Conservation (phyloP, 1,284 basidiomycete species). For the Ustilago bromivora region DNA sequence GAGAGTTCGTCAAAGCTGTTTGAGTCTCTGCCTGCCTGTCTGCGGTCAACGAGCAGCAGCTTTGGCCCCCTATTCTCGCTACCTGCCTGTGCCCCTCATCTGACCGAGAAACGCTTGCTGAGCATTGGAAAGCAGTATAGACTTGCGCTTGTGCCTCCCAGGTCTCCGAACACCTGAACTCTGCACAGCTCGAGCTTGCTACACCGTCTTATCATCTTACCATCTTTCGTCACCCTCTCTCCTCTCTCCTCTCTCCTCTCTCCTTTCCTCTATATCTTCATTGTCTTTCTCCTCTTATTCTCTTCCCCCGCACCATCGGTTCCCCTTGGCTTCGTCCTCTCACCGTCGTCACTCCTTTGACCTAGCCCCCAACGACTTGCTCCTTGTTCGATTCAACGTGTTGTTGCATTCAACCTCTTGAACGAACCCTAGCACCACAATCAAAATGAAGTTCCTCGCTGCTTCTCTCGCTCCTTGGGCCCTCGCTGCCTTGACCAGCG, state of each 20-base stretch:
- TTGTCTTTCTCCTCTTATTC: neutral
- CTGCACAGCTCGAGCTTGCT: conserved; percentile 1
- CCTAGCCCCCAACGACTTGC: neutral
- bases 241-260: neutral
- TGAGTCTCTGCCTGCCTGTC: neutral
- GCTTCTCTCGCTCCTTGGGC: conserved; percentile 31
- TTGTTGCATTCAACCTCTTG: neutral
- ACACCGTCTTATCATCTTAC: neutral
- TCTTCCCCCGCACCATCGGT: neutral
- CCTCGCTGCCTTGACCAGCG: conserved; percentile 37
- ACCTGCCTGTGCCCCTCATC: neutral
- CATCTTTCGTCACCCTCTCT: neutral
- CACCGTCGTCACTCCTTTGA: conserved; percentile 50
- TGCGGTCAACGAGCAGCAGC: no score
- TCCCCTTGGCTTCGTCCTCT: neutral
- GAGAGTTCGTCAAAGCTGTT: neutral
- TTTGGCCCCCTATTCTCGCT: neutral
- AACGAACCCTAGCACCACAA: conserved; percentile 9
- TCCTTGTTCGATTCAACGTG: neutral
- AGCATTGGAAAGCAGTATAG: neutral
- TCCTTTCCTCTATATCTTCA: conserved; percentile 4
- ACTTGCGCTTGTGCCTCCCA: conserved; percentile 1
- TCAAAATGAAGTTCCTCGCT: conserved; percentile 48
- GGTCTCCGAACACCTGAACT: conserved; percentile 13
- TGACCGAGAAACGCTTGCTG: neutral